Conservation (phyloP, 306 rosid species). For the Fagus sylvatica region DNA sequence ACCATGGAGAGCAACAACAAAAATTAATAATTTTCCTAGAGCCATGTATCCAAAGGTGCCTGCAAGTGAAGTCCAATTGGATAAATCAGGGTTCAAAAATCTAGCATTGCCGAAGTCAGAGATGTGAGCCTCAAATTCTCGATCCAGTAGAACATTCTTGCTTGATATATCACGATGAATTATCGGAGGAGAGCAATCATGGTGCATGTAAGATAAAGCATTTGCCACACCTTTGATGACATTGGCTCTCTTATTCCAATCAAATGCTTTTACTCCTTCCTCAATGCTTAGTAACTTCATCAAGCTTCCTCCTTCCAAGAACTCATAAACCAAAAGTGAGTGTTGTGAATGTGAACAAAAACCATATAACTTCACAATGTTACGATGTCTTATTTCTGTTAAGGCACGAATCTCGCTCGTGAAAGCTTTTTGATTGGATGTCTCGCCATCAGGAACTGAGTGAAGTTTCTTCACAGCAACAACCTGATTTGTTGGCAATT, state of each 20-base stretch:
- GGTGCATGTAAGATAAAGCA: slow-evolving; percentile 28
- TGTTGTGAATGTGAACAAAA: slow-evolving; percentile 18
- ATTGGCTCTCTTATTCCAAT: slow-evolving; percentile 17
- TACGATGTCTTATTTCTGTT: slow-evolving; percentile 22
- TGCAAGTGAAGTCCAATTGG: neutral
- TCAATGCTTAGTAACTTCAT: neutral
- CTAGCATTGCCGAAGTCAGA: slow-evolving; percentile 26
- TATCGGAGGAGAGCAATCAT: slow-evolving; percentile 11
- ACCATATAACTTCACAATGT: slow-evolving; percentile 23
- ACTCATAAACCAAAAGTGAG: slow-evolving; percentile 30
- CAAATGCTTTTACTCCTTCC: neutral
- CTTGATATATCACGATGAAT: slow-evolving; percentile 25
- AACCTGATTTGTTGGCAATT: neutral
- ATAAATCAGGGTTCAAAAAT: slow-evolving; percentile 22
- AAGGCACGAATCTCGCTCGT: slow-evolving; percentile 17
- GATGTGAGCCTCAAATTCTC: slow-evolving; percentile 16
- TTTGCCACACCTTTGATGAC: neutral
- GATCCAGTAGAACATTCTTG: slow-evolving; percentile 16
- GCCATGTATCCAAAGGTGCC: too few relatives aligned
- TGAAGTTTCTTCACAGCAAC: slow-evolving; percentile 22
- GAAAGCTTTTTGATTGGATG: slow-evolving; percentile 11
- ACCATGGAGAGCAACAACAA: too few relatives aligned
- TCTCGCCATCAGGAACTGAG: neutral
- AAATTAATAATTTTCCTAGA: too few relatives aligned
- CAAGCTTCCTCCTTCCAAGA: slow-evolving; percentile 13